phyloP scores from a whole-genome alignment of 306 rosid genomes.

The Neltuma alba region DNA sequence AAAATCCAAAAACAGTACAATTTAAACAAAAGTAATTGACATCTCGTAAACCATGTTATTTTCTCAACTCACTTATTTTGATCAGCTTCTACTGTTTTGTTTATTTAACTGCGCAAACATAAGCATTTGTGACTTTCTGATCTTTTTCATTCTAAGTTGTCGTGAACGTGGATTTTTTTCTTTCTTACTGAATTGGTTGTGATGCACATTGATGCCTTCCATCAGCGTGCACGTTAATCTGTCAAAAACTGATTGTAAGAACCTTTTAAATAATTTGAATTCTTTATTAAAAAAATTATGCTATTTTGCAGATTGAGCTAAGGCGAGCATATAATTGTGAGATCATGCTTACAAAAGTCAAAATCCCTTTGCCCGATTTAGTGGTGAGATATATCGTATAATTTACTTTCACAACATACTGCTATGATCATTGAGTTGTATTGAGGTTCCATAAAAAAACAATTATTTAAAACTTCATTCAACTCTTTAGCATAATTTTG shows the following conservation, averaged over 20 bases:
- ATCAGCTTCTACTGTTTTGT: constrained; percentile 1
- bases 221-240: constrained; percentile 6
- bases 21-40: constrained; percentile 3
- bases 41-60: not conserved
- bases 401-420: constrained; percentile 15
- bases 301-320: constrained; percentile 83
- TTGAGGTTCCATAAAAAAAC: constrained; percentile 14
- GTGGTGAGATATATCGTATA: constrained; percentile 65
- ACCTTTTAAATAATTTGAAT: constrained; percentile 20
- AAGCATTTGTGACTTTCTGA: not conserved
- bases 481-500: constrained; percentile 17
- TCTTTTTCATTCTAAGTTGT: constrained; percentile 13
- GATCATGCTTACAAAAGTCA: constrained; percentile 97
- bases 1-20: not conserved
- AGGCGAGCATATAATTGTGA: constrained; percentile 98
- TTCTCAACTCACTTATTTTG: not conserved
- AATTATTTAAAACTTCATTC: constrained; percentile 11
- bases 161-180: constrained; percentile 21
- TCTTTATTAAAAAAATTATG: constrained; percentile 30
- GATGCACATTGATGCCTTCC: constrained; percentile 16
- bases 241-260: constrained; percentile 22
- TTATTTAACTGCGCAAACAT: not conserved
- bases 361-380: constrained; percentile 90
- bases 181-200: constrained; percentile 17
- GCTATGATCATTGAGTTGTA: constrained; percentile 34